Conservation (phyloP, 768 basidiomycete species). For the Panellus pusillus region DNA sequence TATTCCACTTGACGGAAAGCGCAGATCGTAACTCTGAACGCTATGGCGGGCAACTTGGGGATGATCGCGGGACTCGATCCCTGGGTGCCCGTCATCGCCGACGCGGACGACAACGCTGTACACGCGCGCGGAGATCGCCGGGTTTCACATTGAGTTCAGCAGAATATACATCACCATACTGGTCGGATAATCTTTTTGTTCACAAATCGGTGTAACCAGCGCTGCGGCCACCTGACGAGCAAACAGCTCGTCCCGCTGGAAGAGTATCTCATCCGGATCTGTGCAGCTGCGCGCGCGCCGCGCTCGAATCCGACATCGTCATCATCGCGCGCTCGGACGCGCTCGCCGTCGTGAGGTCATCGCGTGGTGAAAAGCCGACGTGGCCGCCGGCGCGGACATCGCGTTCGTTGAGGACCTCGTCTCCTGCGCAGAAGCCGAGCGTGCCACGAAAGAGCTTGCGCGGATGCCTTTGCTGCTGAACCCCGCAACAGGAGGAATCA, state of each 20-base stretch:
- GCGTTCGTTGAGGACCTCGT: conserved; percentile 47
- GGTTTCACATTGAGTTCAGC: conserved; percentile 49
- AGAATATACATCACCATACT: no score
- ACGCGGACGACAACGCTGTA: conserved; percentile 55
- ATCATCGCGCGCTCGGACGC: conserved; percentile 45
- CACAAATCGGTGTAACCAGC: no score
- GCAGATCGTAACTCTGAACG: conserved; percentile 19
- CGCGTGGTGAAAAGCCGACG: conserved; percentile 39
- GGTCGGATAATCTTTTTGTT: no score
- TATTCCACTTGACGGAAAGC: background rate
- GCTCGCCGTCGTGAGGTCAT: conserved; percentile 40
- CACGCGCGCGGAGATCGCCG: conserved; percentile 50
- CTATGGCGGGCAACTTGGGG: conserved; percentile 33
- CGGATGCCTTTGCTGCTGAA: conserved; percentile 45
- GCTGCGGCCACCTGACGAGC: conserved; percentile 54
- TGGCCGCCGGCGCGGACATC: conserved; percentile 37
- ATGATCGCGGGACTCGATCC: conserved; percentile 53
- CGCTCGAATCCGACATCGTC: conserved; percentile 33
- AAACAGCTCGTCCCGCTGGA: conserved; percentile 52
- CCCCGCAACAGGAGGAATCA: conserved; percentile 42
- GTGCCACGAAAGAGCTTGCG: conserved; percentile 28
- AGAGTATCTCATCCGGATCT: conserved; percentile 53
- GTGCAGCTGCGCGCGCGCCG: conserved; percentile 50
- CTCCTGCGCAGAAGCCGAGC: conserved; percentile 37
- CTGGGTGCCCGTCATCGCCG: conserved; percentile 50